Base-by-base conservation (phyloP, 139 green algal species). In the Chlorella vulgaris region DNA sequence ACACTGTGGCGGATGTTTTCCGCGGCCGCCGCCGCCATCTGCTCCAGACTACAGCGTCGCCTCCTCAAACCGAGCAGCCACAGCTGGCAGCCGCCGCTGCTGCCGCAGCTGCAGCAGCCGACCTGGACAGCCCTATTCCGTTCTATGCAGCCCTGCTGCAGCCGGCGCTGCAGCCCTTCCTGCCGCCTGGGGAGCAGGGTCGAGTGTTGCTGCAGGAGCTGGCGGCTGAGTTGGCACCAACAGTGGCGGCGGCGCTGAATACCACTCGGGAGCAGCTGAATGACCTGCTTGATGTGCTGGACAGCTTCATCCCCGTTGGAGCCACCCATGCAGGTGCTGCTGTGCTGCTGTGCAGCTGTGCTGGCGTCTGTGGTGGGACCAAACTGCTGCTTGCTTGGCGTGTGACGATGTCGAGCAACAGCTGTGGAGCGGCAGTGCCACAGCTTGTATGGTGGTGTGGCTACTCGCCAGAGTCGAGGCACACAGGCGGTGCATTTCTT, bases 151-250 rank as follows among this genome's bases (percentile, higher is more conserved):
- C 47, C 8, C 43, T 76, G 29, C 69, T 76, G 3, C 26, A 47
- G 69, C 69, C 69, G 2, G 69, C 69, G 5, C 69, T 76, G 1
- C n/a, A 43, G n/a, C 69, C 69, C 21, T 8, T 63, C 39, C 69
- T 76, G 42, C 42, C 42, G 42, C n/a, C 50, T 29, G 42, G 4
- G 15, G 8, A 38, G 42, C 24, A 36, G 13, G 10, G 69, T 42
- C 13, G 62, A 42, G 24, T n/a, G 42, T n/a, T 62, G 42, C 69
- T 76, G n/a, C 26, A 42, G 21, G 10, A 31, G 42, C 69, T 76
- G 69, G n/a, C 69, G 29, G n/a, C 43, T 1, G 3, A 43, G 42
- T 42, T 76, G 69, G 69, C 69, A 3, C 69, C 69, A 31, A 19
- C 40, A 1, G 47, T 76, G 4, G 69, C 61, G 26, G n/a, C 39